Evolutionary conservation across 2,329 filamentous ascomycete genomes (phyloP).

Genomic region (Phaeophleospora eucalypticola): DNA sequence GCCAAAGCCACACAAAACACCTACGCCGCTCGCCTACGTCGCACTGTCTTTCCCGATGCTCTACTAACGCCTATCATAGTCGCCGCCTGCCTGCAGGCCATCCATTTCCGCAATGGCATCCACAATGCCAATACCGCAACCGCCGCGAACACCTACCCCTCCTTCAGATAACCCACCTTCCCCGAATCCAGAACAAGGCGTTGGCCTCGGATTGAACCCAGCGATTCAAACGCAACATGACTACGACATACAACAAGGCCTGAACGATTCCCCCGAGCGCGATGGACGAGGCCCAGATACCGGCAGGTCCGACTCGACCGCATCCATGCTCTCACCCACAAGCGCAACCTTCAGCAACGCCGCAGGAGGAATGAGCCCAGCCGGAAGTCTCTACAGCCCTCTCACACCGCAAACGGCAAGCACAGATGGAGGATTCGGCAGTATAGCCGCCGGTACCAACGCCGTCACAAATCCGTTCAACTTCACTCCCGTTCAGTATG

Average conservation of each 20-base stretch:
- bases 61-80: neutral
- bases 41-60: neutral
- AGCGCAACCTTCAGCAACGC: slow-evolving; percentile 25
- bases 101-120: slow-evolving; percentile 51
- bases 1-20: neutral
- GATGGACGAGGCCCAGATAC: slow-evolving; percentile 6
- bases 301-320: slow-evolving; percentile 17
- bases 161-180: slow-evolving; percentile 48
- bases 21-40: neutral
- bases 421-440: slow-evolving; percentile 28
- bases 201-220: slow-evolving; percentile 18
- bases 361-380: slow-evolving; percentile 22
- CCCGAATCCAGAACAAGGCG: slow-evolving; percentile 4
- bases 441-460: slow-evolving; percentile 14
- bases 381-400: slow-evolving; percentile 27
- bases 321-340: slow-evolving; percentile 29
- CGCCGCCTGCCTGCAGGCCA: neutral
- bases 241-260: slow-evolving; percentile 29
- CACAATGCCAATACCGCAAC: slow-evolving; percentile 54
- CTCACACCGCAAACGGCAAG: slow-evolving; percentile 31
- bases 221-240: slow-evolving; percentile 29
- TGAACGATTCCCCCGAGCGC: slow-evolving; percentile 24
- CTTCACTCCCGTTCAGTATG: slow-evolving; percentile 66
- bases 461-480: slow-evolving; percentile 74
- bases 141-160: slow-evolving; percentile 62